Evolutionary conservation across 176 grass and related monocot species (phyloP), one percentile per base, ranked within the genome.

Genomic region (Oryza punctata): DNA sequence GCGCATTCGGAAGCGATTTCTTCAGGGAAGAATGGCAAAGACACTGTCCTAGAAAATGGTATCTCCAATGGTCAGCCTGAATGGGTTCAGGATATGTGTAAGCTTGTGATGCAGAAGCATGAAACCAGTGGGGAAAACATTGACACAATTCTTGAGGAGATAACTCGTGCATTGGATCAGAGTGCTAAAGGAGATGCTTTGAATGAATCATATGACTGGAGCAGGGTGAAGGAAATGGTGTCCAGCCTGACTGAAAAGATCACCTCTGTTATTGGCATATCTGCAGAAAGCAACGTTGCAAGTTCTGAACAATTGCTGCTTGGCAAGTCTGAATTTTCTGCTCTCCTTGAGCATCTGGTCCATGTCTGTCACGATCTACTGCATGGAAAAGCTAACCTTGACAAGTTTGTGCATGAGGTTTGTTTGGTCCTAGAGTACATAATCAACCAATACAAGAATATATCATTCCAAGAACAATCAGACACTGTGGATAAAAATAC

Each of bases 31-130:
- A 83, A 63, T 4, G 73, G 3, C 21, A 65, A 63, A 27, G 81
- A 30, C 29, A 52, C 2, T n/a, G 60, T 11, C 1, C 15, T 44
- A 73, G 28, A 80, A 86, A 52, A 33, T 69, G 29, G 19, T 0
- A 0, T 24, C n/a, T 21, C 19, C 82, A 83, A 86, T 16, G 88
- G 68, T 6, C 82, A 78, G 73, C 84, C 86, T 71, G 82, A 81
- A 72, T 93, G 87, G 82, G 73, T 93, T 33, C 82, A 88, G 10
- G 72, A 88, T 72, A 89, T 94, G 18, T 81, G 90, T 81, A 33
- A 86, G 67, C 78, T 97, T 11, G 86, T 93, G n/a, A 72, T 84
- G 23, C 76, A 87, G 1, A 86, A 86, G 84, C 92, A 94, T 81
- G 87, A 97, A 72, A 72, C 87, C 38, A 86, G 50, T 23, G 88